These are phyloP conservation scores for Linnemannia hyalina DNA, from an alignment of 192 early-diverging fungal species.

Conservation along the genomic window DNA sequence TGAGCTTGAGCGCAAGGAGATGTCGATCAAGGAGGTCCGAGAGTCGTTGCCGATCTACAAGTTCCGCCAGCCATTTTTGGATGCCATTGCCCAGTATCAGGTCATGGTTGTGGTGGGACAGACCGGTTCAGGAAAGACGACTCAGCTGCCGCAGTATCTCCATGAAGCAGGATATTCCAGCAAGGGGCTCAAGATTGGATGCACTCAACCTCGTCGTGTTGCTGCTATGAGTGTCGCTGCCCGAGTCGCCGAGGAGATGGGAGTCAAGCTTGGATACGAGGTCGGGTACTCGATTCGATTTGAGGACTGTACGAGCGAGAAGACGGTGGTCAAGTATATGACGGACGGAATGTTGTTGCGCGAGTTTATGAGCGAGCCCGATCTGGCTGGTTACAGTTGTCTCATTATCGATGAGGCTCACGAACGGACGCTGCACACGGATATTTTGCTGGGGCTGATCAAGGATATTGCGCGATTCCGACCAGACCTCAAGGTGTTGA, in stretches of 20 bases:
- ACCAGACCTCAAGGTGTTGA: conserved; percentile 93
- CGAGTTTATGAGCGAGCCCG: conserved; percentile 97
- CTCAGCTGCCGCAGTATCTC: conserved; percentile 98
- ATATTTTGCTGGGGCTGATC: conserved; percentile 96
- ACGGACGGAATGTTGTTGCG: conserved; percentile 98
- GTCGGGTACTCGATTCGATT: conserved; percentile 99
- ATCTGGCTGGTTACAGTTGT: conserved; percentile 89
- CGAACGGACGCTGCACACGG: conserved; percentile 96
- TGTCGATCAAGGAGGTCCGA: conserved; percentile 79
- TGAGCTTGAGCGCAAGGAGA: conserved; percentile 77
- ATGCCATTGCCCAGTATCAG: conserved; percentile 87
- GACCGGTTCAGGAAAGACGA: conserved; percentile 98
- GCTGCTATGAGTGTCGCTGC: conserved; percentile 98
- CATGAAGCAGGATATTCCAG: conserved; percentile 96
- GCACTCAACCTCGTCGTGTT: conserved; percentile 98
- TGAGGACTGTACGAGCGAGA: conserved; percentile 97
- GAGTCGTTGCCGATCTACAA: conserved; percentile 94
- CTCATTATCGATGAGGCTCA: conserved; percentile 99
- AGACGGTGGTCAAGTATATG: conserved; percentile 98
- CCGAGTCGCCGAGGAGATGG: conserved; percentile 98
- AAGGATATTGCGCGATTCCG: conserved; percentile 96
- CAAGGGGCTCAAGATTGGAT: conserved; percentile 88
- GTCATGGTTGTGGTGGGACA: conserved; percentile 97
- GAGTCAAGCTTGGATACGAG: conserved; percentile 90
- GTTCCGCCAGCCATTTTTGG: conserved; percentile 85